These are phyloP conservation scores for Iris pallida DNA, from an alignment of 116 monocot species.

Conservation along the genomic window DNA sequence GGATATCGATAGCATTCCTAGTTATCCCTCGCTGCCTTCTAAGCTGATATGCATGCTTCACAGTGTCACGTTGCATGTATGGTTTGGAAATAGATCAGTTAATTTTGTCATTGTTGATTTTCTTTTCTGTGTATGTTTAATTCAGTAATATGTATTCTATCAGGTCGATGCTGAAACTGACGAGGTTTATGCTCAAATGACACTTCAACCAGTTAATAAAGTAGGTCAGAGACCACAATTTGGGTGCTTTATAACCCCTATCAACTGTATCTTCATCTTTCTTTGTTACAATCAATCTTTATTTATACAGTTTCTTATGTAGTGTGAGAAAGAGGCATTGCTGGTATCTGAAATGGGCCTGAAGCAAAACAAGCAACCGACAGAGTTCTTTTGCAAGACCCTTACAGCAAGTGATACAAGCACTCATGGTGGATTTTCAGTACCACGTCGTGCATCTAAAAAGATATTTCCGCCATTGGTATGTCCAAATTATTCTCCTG, in stretches of 20 bases:
- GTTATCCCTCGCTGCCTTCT: slow-evolving; percentile 65
- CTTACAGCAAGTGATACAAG: slow-evolving; percentile 86
- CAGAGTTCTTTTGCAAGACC: slow-evolving; percentile 88
- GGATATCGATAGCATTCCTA: slow-evolving; percentile 57
- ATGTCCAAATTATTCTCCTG: slow-evolving; percentile 12
- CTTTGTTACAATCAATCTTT: background rate
- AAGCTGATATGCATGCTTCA: slow-evolving; percentile 63
- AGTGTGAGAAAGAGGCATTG: slow-evolving; percentile 68
- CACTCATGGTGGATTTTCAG: slow-evolving; percentile 89
- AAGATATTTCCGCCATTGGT: slow-evolving; percentile 90
- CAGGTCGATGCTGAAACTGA: slow-evolving; percentile 87
- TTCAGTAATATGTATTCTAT: slow-evolving; percentile 5
- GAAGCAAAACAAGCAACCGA: slow-evolving; percentile 76
- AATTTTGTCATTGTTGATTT: background rate
- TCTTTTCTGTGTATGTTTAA: background rate
- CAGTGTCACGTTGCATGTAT: slow-evolving; percentile 52
- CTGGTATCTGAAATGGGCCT: slow-evolving; percentile 74
- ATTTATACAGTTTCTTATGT: background rate
- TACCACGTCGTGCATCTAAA: slow-evolving; percentile 80
- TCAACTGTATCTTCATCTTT: background rate
- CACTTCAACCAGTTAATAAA: slow-evolving; percentile 87
- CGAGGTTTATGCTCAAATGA: slow-evolving; percentile 86
- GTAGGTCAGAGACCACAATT: slow-evolving; percentile 45
- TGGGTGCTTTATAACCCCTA: background rate
- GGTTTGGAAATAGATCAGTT: background rate